Evolutionary conservation across 2,329 filamentous ascomycete species (phyloP), one percentile per base, ranked within the genome.

Genomic region (Microdochium paspali): DNA sequence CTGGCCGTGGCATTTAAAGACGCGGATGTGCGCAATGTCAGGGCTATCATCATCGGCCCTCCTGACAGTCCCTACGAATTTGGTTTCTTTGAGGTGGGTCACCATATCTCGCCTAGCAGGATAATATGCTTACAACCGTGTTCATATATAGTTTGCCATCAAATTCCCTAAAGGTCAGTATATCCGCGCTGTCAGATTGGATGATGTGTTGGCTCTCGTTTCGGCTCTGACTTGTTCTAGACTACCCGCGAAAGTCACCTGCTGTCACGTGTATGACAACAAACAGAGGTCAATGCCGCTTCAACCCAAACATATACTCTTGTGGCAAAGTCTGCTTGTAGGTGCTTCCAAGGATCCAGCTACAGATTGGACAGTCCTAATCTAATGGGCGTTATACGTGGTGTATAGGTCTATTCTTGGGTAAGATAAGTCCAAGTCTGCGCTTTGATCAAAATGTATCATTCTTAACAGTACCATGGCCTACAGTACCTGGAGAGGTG

Each of bases 231-330:
- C 47, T 5, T 31, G 42, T n/a, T 51, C 26, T 57, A 89, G 90
- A 95, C 3, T 98, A 98, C 60, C 93, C 93, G 5, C 72, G 77
- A 44, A 83, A 80, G 55, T 76, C 80, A 1, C 81, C 81, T 2
- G 53, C 56, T 13, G 80, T 84, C 24, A 79, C 73, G 23, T 84
- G 85, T 24, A 76, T 83, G 39, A 97, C 93, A 0, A 98, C 91
- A 1, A 96, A 97, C 61, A 73, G 76, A n/a, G 91, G 91, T 10
- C 76, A 84, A 50, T 90, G 85, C 61, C 83, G 93, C 7, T 97
- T 97, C 72, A 96, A 96, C 59, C 93, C 93, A 3, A 98, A 98
- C 61, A 95, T 98, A 51, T 98, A 98, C 62, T 76, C 90, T 1
- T 80, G 72, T 45, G 93, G 93, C 44, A 94, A 91, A 67, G 90